Evolutionary conservation across 441 rosid species (phyloP), one percentile per base, ranked within the genome.

Genomic region (Populus hybrid): DNA sequence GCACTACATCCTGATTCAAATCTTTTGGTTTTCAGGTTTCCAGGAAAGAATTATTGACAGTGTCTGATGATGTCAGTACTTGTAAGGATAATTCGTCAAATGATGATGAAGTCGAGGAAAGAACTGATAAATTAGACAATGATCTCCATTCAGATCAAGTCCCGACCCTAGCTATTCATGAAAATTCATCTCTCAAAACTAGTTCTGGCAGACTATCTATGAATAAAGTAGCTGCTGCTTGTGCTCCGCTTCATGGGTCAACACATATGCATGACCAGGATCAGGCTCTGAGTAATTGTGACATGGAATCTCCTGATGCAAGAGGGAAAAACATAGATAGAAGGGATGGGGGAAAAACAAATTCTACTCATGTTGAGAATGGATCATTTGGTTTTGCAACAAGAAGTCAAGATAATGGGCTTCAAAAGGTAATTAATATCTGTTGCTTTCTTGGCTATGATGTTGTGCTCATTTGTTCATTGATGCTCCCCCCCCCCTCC

Each of bases 151-250:
- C 96, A 79, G 93, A 90, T 86, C 91, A 90, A 88, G 97, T 83
- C 88, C 93, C 92, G 78, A 92, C 93, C 73, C 89, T 89, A 72
- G 87, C 95, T 80, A 88, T 90, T 76, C 92, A 79, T 40, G 97
- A 90, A 72, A 85, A 78, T 64, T 78, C 90, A 36, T 82, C 88
- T 76, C 79, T 85, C 38, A 90, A 78, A 18, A 80, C 86, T 73
- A 88, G 85, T 77, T 83, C 91, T 73, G 80, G 76, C 42, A 79
- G 81, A 80, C 40, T 81, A 61, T 84, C 90, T 68, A 76, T 82
- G 59, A 75, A 86, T 66, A 85, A 85, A 79, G 85, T 77, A 74
- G 85, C 74, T 64, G 82, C 79, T 82, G 74, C 83, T 33, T 79
- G 79, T 77, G 84, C 82, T 78, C 76, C 84, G 42, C 81, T 75